Evolutionary conservation across 805 yeast genomes (phyloP).

Genomic region (Yarrowia osloensis): DNA sequence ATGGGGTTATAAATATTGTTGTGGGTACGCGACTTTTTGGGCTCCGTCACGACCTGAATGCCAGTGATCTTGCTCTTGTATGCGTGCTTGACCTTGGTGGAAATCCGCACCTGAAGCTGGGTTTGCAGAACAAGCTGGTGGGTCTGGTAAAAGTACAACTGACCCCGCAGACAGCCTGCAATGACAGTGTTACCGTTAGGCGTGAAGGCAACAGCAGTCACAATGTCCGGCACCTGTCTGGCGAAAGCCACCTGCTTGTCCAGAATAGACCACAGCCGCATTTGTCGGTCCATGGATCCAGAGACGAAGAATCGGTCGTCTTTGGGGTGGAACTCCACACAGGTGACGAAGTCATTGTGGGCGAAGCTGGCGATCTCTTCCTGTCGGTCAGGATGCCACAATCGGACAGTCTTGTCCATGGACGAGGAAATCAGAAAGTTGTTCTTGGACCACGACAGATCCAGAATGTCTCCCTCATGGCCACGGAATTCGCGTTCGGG

Average conservation of each 20-base stretch:
- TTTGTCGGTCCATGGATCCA: constrained; percentile 74
- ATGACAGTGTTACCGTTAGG: constrained; percentile 60
- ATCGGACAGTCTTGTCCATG: constrained; percentile 76
- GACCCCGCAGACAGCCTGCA: constrained; percentile 81
- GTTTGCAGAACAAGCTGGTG: constrained; percentile 60
- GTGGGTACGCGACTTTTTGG: constrained; percentile 20
- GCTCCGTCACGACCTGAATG: constrained; percentile 46
- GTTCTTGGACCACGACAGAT: constrained; percentile 85
- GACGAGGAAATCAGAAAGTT: constrained; percentile 78
- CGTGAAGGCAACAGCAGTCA: constrained; percentile 74
- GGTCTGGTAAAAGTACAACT: constrained; percentile 60
- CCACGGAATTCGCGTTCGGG: constrained; percentile 66
- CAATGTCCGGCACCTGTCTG: constrained; percentile 61
- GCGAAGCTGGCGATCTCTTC: constrained; percentile 63
- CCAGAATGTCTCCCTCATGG: constrained; percentile 70
- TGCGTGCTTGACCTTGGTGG: constrained; percentile 40
- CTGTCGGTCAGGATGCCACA: constrained; percentile 80
- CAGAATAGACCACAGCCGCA: constrained; percentile 82
- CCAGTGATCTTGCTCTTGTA: constrained; percentile 73
- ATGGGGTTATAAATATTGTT: constrained; percentile 27
- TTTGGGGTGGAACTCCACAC: constrained; percentile 74
- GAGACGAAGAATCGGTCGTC: constrained; percentile 87
- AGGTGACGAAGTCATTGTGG: constrained; percentile 82
- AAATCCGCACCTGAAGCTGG: constrained; percentile 45
- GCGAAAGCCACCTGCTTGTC: constrained; percentile 66